Evolutionary conservation across 1,284 basidiomycete species (phyloP).

Genomic region (Chalciporus sp.): DNA sequence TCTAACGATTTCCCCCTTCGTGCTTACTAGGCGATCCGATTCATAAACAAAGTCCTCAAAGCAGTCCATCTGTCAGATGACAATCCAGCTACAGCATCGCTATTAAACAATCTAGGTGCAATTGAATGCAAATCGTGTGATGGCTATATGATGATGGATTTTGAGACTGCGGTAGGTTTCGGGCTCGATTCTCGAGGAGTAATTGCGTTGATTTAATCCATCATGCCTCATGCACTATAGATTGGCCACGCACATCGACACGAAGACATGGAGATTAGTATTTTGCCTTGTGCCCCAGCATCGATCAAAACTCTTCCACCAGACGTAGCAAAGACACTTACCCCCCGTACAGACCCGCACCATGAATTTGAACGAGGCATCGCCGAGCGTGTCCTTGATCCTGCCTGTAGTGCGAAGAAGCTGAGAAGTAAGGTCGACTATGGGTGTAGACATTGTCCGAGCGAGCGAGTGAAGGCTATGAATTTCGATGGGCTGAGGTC

Average conservation of each 20-base stretch:
- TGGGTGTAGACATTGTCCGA: slow-evolving; percentile 56
- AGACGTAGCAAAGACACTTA: too few species aligned
- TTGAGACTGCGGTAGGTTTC: slow-evolving; percentile 48
- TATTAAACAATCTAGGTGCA: slow-evolving; percentile 30
- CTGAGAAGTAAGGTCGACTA: slow-evolving; percentile 42
- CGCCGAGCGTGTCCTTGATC: slow-evolving; percentile 33
- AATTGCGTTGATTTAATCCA: background rate
- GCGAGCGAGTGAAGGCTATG: slow-evolving; percentile 30
- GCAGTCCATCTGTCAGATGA: slow-evolving; percentile 37
- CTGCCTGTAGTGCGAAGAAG: slow-evolving; percentile 20
- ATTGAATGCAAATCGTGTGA: slow-evolving; percentile 57
- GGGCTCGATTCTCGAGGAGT: background rate
- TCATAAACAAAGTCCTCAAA: slow-evolving; percentile 41
- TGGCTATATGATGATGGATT: slow-evolving; percentile 51
- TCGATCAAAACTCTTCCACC: background rate
- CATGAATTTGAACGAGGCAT: slow-evolving; percentile 37
- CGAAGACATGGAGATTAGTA: slow-evolving; percentile 47
- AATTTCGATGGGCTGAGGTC: slow-evolving; percentile 58
- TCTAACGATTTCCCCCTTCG: too few species aligned
- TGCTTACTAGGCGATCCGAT: slow-evolving; percentile 43
- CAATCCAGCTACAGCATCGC: slow-evolving; percentile 25
- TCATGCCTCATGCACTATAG: slow-evolving; percentile 36
- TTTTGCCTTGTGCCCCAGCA: slow-evolving; percentile 23
- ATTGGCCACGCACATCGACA: slow-evolving; percentile 66
- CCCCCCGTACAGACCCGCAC: slow-evolving; percentile 2